phyloP scores from a whole-genome alignment of 1,139 yeast species.

The Diutina sp. region DNA sequence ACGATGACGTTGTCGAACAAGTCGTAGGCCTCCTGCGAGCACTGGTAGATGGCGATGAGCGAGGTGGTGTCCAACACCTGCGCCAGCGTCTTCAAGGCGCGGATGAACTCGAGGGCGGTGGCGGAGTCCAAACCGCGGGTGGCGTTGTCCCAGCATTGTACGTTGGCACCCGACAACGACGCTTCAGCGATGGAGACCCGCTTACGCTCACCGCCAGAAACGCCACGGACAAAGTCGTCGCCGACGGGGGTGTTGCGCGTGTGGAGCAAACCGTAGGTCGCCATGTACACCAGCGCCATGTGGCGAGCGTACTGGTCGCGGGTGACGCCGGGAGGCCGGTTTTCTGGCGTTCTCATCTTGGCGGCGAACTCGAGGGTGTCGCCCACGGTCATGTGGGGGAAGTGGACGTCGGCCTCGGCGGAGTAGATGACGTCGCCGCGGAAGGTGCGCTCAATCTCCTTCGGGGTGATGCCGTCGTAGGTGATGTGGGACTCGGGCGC shows the following conservation, averaged over 20 bases:
- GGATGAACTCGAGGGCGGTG: constrained; percentile 27
- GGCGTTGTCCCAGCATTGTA: constrained; percentile 52
- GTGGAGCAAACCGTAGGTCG: constrained; percentile 6
- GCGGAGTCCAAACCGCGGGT: constrained; percentile 53
- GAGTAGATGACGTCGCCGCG: constrained; percentile 4
- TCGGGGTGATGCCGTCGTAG: constrained; percentile 3
- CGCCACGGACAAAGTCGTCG: constrained; percentile 24
- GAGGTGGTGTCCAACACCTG: constrained; percentile 14
- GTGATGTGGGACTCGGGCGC: constrained; percentile 8
- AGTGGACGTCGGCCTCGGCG: constrained; percentile 3
- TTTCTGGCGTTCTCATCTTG: constrained; percentile 2
- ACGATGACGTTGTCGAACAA: constrained; percentile 14
- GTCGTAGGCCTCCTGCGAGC: constrained; percentile 17
- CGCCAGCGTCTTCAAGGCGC: constrained; percentile 16
- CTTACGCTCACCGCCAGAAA: constrained; percentile 33
- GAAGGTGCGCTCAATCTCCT: constrained; percentile 1
- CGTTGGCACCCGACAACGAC: constrained; percentile 21
- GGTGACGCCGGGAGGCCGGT: constrained; percentile 2
- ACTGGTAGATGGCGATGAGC: constrained; percentile 16
- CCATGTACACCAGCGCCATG: constrained; percentile 4
- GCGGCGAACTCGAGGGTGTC: constrained; percentile 4
- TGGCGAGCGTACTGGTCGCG: constrained; percentile 3
- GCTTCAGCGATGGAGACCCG: constrained; percentile 34
- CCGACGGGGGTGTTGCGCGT: constrained; percentile 20
- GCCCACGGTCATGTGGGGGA: constrained; percentile 4